These are phyloP conservation scores for Papiliotrema terrestris DNA, from an alignment of 1,284 basidiomycete genomes.

Conservation along the genomic window DNA sequence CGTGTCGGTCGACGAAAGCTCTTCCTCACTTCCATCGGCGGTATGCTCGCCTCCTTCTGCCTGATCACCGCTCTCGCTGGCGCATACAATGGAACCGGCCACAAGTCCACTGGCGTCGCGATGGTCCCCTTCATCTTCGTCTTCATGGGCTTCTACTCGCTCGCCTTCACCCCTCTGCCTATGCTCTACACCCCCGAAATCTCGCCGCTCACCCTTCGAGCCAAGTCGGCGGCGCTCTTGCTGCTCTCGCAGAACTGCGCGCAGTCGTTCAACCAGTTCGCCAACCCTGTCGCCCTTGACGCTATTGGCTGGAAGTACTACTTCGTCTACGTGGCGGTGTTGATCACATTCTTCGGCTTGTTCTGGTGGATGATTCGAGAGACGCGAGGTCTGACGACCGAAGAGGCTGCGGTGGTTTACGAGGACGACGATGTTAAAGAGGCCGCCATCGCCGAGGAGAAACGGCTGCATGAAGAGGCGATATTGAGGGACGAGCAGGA, in stretches of 20 bases:
- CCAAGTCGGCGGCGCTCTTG: constrained; percentile 52
- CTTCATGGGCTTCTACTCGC: constrained; percentile 3
- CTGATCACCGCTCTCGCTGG: constrained; percentile 6
- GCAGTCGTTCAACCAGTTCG: constrained; percentile 74
- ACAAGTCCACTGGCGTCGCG: background rate
- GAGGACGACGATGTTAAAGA: constrained; percentile 10
- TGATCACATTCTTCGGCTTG: constrained; percentile 37
- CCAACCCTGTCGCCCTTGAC: constrained; percentile 69
- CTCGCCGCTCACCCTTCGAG: constrained; percentile 62
- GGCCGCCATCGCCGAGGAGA: background rate
- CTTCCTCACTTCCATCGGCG: constrained; percentile 55
- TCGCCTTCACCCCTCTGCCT: constrained; percentile 2
- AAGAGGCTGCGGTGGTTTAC: constrained; percentile 38
- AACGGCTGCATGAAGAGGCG: background rate
- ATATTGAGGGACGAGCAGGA: background rate
- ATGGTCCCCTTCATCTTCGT: constrained; percentile 4
- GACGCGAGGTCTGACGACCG: constrained; percentile 37
- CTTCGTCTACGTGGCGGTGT: constrained; percentile 55
- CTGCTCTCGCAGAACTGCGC: constrained; percentile 41
- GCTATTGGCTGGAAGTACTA: constrained; percentile 65
- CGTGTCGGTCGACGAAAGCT: constrained; percentile 29
- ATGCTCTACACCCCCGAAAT: constrained; percentile 57
- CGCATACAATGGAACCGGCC: constrained; percentile 3
- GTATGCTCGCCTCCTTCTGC: constrained; percentile 53
- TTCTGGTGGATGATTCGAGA: constrained; percentile 35